A percentile compares a stretch with the other conserved stretches of the same genome.
Conservation (phyloP, 2,329 filamentous ascomycete genomes). For the Trichoderma simmonsii region DNA sequence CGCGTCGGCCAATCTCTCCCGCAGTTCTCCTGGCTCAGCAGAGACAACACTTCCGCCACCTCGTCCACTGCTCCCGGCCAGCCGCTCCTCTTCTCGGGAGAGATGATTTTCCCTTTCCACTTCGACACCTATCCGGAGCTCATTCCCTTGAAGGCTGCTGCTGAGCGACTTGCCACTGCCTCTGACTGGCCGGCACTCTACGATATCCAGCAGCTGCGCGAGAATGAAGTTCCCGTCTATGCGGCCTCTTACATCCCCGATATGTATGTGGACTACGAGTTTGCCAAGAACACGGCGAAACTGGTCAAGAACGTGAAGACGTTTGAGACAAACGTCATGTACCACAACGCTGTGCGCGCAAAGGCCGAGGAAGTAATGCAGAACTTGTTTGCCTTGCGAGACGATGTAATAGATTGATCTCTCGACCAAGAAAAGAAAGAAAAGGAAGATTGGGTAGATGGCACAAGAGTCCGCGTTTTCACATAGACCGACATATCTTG, state of each 20-base stretch:
- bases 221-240: conserved; percentile 82
- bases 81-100: conserved; percentile 78
- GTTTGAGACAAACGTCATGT: conserved; percentile 81
- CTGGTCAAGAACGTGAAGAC: conserved; percentile 75
- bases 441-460: background rate
- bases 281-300: conserved; percentile 69
- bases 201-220: conserved; percentile 66
- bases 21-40: conserved; percentile 51
- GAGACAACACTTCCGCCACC: conserved; percentile 25
- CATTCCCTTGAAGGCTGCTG: conserved; percentile 62
- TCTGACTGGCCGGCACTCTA: conserved; percentile 75
- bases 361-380: conserved; percentile 74
- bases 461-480: background rate
- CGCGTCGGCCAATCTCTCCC: conserved; percentile 52
- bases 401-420: conserved; percentile 59
- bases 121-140: conserved; percentile 80
- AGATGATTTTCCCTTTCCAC: conserved; percentile 88
- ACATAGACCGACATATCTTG: background rate
- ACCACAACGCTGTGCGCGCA: conserved; percentile 76
- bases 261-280: conserved; percentile 83
- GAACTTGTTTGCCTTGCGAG: conserved; percentile 72
- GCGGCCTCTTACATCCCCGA: conserved; percentile 81
- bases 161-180: conserved; percentile 65
- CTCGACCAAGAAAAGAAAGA: background rate
- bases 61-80: conserved; percentile 29